phyloP scores from a whole-genome alignment of 805 yeast genomes.

The Candida krabiensis region DNA sequence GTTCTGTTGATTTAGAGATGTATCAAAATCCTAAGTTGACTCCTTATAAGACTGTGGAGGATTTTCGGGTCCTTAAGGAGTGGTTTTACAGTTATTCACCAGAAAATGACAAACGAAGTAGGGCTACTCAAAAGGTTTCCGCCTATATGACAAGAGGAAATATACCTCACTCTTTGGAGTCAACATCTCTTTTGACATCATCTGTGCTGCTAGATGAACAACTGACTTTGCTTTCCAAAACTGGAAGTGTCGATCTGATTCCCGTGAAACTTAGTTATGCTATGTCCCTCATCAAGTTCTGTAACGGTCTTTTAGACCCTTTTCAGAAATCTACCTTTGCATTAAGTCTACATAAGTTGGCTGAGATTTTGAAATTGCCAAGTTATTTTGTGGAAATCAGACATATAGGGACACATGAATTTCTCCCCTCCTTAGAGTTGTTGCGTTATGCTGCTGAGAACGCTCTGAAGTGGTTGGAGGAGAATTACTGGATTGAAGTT shows the following conservation, averaged over 20 bases:
- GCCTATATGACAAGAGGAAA: conserved; percentile 60
- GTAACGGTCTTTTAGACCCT: conserved; percentile 88
- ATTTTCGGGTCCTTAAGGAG: conserved; percentile 43
- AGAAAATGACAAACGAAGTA: conserved; percentile 24
- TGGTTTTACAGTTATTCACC: conserved; percentile 50
- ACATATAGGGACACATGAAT: conserved; percentile 90
- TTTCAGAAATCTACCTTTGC: conserved; percentile 78
- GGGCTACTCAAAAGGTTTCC: conserved; percentile 53
- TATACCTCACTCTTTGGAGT: conserved; percentile 71
- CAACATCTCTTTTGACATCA: conserved; percentile 60
- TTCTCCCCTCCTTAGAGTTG: conserved; percentile 67
- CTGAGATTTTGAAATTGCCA: conserved; percentile 68
- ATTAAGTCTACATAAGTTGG: conserved; percentile 73
- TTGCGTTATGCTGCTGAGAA: conserved; percentile 57
- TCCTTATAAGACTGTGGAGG: conserved; percentile 39
- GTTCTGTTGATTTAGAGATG: too few relatives aligned
- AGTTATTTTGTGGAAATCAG: conserved; percentile 83
- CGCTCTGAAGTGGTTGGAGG: conserved; percentile 76
- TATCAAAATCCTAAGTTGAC: conserved; percentile 31
- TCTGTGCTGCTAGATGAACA: conserved; percentile 43
- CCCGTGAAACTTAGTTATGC: conserved; percentile 56
- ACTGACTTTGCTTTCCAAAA: conserved; percentile 6
- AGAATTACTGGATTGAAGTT: conserved; percentile 65
- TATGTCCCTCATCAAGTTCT: conserved; percentile 79
- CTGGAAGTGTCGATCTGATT: conserved; percentile 28